A percentile compares a stretch with the other conserved stretches of the same genome.
Evolutionary conservation across 495 filamentous ascomycete genomes (phyloP).

Genomic region (Trichoderma erinaceum): DNA sequence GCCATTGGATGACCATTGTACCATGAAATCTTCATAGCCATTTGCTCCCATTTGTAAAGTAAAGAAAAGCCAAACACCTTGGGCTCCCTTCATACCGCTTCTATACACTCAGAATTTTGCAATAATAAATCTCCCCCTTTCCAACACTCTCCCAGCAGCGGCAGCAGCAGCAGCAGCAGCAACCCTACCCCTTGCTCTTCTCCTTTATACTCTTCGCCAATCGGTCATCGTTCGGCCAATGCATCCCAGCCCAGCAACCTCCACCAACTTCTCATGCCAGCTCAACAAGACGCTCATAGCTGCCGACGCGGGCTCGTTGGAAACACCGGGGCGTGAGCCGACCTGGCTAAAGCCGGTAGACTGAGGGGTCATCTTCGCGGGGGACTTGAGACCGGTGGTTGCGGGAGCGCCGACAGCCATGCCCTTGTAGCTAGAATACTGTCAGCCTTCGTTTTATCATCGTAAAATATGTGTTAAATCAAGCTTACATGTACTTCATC

Average conservation of each 20-base stretch:
- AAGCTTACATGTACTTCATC: slow-evolving; percentile 68
- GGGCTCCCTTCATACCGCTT: neutral
- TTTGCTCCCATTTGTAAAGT: neutral
- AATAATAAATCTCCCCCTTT: neutral
- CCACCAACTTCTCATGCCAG: slow-evolving; percentile 94
- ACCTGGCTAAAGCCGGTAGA: slow-evolving; percentile 79
- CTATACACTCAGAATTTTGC: neutral
- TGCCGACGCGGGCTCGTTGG: slow-evolving; percentile 70
- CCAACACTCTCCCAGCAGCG: too few species aligned
- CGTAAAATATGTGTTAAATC: neutral
- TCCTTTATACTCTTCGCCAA: slow-evolving; percentile 69
- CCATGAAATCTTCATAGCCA: neutral
- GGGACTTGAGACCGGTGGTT: slow-evolving; percentile 34
- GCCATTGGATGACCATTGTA: neutral
- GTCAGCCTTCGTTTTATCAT: neutral
- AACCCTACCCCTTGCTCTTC: neutral
- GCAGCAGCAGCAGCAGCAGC: neutral
- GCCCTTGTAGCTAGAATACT: slow-evolving; percentile 62
- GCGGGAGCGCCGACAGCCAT: slow-evolving; percentile 51
- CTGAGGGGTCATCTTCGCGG: slow-evolving; percentile 62
- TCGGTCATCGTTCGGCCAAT: slow-evolving; percentile 91
- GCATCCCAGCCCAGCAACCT: slow-evolving; percentile 77
- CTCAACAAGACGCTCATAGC: slow-evolving; percentile 90
- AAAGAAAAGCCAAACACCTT: neutral
- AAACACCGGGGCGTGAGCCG: slow-evolving; percentile 53